Evolutionary conservation across 2,329 filamentous ascomycete species (phyloP).

Genomic region (Chrysoporthe cubensis): DNA sequence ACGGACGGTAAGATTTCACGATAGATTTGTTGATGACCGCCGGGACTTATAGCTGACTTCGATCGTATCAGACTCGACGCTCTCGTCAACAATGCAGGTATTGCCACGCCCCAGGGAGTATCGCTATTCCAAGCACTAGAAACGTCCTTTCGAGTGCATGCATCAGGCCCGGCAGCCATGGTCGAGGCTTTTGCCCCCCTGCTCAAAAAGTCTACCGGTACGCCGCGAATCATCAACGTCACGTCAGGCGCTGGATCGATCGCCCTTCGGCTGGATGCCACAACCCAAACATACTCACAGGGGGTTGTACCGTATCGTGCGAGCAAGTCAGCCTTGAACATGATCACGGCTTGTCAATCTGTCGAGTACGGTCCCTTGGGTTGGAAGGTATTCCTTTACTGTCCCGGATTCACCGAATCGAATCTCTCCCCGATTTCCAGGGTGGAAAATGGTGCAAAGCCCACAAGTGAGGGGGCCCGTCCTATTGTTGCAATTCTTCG

Average conservation of each 20-base stretch:
- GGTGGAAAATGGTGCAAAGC: slow-evolving; percentile 8
- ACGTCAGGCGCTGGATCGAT: slow-evolving; percentile 15
- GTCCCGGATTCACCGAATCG: slow-evolving; percentile 12
- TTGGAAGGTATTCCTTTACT: slow-evolving; percentile 14
- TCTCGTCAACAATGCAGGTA: slow-evolving; percentile 17
- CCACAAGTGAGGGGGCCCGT: slow-evolving; percentile 2
- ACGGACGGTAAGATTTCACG: not conserved
- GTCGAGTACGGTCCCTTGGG: slow-evolving; percentile 13
- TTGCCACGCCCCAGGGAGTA: not conserved
- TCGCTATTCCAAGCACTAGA: not conserved
- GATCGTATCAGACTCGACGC: slow-evolving; percentile 4
- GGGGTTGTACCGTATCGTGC: slow-evolving; percentile 3
- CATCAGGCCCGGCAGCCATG: slow-evolving; percentile 10
- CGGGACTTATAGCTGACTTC: not conserved
- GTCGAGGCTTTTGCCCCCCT: slow-evolving; percentile 13
- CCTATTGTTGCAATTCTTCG: slow-evolving; percentile 13
- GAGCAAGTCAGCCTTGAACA: slow-evolving; percentile 16
- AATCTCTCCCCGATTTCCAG: not conserved
- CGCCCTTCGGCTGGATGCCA: not conserved
- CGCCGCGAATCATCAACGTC: slow-evolving; percentile 14
- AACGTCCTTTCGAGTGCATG: not conserved
- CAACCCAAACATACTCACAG: not conserved
- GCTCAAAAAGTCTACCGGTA: slow-evolving; percentile 2
- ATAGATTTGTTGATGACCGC: not conserved
- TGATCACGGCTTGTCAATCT: slow-evolving; percentile 12